A percentile compares a stretch with the other conserved stretches of the same genome.
Evolutionary conservation across 1,139 yeast species (phyloP).

Genomic region (Suhomyces atakaporum): DNA sequence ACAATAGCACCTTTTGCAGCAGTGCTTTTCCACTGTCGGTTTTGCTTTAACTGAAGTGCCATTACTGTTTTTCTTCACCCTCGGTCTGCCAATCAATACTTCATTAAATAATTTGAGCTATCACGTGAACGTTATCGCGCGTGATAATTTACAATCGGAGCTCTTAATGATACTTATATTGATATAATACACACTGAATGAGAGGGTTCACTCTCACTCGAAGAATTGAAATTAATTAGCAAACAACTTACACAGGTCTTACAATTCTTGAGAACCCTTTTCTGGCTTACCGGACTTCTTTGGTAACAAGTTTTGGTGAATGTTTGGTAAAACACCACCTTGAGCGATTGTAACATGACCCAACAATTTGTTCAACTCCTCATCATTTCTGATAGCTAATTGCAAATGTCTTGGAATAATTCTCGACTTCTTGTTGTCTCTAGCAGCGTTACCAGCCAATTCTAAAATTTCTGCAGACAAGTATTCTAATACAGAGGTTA

Average conservation of each 20-base stretch:
- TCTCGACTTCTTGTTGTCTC: conserved; percentile 98
- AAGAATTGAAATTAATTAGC: conserved; percentile 9
- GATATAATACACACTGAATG: conserved; percentile 13
- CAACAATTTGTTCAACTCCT: conserved; percentile 84
- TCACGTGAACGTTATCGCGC: conserved; percentile 3
- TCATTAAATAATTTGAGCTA: neutral
- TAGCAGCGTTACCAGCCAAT: conserved; percentile 98
- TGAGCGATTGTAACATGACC: conserved; percentile 41
- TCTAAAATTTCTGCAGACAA: conserved; percentile 96
- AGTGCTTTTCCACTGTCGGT: conserved; percentile 16
- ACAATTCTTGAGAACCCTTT: conserved; percentile 24
- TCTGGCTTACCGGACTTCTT: conserved; percentile 22
- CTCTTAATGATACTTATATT: neutral
- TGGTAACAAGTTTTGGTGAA: conserved; percentile 26
- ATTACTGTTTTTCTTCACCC: conserved; percentile 4
- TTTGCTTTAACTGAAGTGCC: conserved; percentile 18
- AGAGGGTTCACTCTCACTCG: neutral
- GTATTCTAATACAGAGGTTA: conserved; percentile 95
- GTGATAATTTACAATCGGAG: neutral
- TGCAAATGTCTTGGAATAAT: conserved; percentile 98
- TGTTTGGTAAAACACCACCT: conserved; percentile 29
- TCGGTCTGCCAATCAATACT: neutral
- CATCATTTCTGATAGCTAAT: conserved; percentile 97
- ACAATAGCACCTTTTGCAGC: conserved; percentile 42
- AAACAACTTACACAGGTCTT: conserved; percentile 18